Evolutionary conservation across 1,284 basidiomycete genomes (phyloP).

Genomic region (Gymnopus androsaceus): DNA sequence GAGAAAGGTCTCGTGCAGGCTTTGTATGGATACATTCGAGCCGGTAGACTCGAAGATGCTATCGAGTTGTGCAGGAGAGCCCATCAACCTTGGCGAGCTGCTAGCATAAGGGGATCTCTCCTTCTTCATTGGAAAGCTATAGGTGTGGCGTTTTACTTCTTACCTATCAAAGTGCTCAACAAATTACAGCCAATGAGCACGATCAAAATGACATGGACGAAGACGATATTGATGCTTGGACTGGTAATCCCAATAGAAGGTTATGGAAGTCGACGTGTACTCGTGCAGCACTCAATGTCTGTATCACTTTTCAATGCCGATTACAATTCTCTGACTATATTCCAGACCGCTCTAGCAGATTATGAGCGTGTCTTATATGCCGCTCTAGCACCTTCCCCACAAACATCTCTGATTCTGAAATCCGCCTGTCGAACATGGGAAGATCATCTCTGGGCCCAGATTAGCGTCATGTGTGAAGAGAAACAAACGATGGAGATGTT

Average conservation of each 20-base stretch:
- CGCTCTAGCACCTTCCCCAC: conserved; percentile 76
- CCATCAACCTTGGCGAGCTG: conserved; percentile 90
- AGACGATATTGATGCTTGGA: conserved; percentile 54
- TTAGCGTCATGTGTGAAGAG: conserved; percentile 85
- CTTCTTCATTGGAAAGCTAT: conserved; percentile 76
- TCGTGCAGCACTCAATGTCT: conserved; percentile 76
- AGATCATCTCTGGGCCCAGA: conserved; percentile 92
- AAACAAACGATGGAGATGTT: conserved; percentile 66
- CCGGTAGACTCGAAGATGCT: conserved; percentile 82
- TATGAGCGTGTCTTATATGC: conserved; percentile 88
- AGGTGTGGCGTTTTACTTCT: conserved; percentile 39
- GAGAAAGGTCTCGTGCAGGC: conserved; percentile 77
- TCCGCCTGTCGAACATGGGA: conserved; percentile 89
- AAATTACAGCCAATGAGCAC: conserved; percentile 46
- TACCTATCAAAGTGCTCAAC: background rate
- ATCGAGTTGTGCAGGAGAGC: conserved; percentile 82
- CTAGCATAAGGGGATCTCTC: conserved; percentile 77
- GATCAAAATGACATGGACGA: conserved; percentile 54
- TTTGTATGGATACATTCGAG: conserved; percentile 77
- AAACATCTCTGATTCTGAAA: conserved; percentile 76
- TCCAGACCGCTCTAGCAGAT: conserved; percentile 65
- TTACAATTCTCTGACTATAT: background rate
- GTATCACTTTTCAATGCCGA: conserved; percentile 24
- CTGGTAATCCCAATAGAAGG: conserved; percentile 72
- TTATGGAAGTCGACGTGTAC: conserved; percentile 88